Percentiles rank a stretch among this genome's conserved stretches.
phyloP scores from a whole-genome alignment of 768 basidiomycete species.

The Lyophyllum semitale region DNA sequence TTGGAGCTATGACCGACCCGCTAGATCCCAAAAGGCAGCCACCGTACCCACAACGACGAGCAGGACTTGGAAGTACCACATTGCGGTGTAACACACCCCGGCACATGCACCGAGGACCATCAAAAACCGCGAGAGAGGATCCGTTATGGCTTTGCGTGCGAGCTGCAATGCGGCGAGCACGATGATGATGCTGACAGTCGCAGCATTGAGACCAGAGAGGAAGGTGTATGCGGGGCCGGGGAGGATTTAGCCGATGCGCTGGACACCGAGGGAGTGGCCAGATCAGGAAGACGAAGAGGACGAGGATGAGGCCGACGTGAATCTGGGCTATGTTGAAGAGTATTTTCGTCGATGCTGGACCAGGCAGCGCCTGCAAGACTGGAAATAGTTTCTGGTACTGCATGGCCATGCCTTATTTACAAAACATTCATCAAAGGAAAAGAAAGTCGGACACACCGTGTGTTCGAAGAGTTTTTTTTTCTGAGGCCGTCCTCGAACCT shows the following conservation, averaged over 20 bases:
- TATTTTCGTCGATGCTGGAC: constrained; percentile 50
- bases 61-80: constrained; percentile 54
- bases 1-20: too few relatives aligned
- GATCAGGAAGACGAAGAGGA: constrained; percentile 40
- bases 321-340: constrained; percentile 47
- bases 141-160: constrained; percentile 44
- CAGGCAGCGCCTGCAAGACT: constrained; percentile 47
- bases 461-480: constrained; percentile 39
- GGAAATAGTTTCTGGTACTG: constrained; percentile 51
- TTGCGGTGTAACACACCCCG: constrained; percentile 51
- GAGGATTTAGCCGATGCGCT: constrained; percentile 39
- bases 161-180: constrained; percentile 53
- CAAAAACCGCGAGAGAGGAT: constrained; percentile 40
- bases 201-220: constrained; percentile 54
- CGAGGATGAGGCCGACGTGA: constrained; percentile 42
- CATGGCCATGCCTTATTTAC: background rate
- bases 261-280: constrained; percentile 47
- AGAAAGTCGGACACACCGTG: constrained; percentile 29
- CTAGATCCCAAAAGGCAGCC: constrained; percentile 31
- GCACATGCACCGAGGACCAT: constrained; percentile 43
- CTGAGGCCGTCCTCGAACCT: constrained; percentile 34
- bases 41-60: constrained; percentile 40
- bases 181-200: constrained; percentile 55
- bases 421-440: constrained; percentile 1
- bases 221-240: constrained; percentile 50